A percentile compares a stretch with the other conserved stretches of the same genome.
phyloP scores from a whole-genome alignment of 2,329 filamentous ascomycete genomes.

The Bipolaris victoriae region DNA sequence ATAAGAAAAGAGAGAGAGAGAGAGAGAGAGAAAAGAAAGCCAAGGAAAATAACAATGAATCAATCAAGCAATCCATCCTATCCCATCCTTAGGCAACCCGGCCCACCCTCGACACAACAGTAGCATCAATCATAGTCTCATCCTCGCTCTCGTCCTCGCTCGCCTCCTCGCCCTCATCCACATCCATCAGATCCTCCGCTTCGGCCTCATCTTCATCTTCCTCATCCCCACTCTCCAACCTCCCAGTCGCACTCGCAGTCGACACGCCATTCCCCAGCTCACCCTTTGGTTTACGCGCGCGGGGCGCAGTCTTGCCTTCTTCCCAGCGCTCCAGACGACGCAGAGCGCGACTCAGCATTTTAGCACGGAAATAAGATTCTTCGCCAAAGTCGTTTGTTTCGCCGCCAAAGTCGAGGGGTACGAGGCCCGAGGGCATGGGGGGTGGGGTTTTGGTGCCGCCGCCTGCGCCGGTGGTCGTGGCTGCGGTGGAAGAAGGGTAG shows the following conservation, averaged over 20 bases:
- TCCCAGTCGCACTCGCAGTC: neutral
- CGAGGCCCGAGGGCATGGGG: conserved; percentile 60
- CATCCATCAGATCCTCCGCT: conserved; percentile 20
- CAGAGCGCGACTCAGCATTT: conserved; percentile 67
- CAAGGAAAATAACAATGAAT: neutral
- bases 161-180: conserved; percentile 37
- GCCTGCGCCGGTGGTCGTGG: neutral
- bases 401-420: conserved; percentile 58
- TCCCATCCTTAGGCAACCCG: conserved; percentile 23
- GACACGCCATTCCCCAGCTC: conserved; percentile 8
- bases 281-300: conserved; percentile 30
- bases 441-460: conserved; percentile 40
- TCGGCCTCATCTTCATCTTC: conserved; percentile 6
- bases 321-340: conserved; percentile 76
- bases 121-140: conserved; percentile 4
- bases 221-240: conserved; percentile 18
- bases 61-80: neutral
- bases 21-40: neutral
- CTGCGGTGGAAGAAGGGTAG: neutral
- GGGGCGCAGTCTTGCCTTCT: conserved; percentile 40
- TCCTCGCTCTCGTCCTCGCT: conserved; percentile 9
- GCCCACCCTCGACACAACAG: neutral
- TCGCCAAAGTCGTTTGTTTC: conserved; percentile 80
- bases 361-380: conserved; percentile 70
- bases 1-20: neutral